Conservation (phyloP, 83 land plant species). For the Larix sibirica region DNA sequence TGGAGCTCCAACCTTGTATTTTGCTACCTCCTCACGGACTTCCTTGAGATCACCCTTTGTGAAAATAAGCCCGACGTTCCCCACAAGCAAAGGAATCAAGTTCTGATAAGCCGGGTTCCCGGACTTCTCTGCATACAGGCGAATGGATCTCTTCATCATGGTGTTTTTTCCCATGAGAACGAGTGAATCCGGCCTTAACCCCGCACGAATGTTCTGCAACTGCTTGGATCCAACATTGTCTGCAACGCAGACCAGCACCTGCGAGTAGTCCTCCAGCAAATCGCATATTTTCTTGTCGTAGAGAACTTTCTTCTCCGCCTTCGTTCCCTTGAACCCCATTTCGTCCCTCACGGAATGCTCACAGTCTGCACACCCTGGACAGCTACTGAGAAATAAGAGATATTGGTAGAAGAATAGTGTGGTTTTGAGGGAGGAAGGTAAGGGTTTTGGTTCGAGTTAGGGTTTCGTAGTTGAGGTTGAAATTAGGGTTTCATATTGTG, state of each 20-base stretch:
- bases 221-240: conserved; percentile 90
- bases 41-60: conserved; percentile 89
- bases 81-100: conserved; percentile 69
- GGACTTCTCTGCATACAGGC: conserved; percentile 70
- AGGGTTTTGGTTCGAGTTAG: no score
- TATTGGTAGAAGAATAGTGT: no score
- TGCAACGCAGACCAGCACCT: conserved; percentile 66
- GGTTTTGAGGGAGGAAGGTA: no score
- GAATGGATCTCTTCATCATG: conserved; percentile 81
- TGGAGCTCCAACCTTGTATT: conserved; percentile 87
- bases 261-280: conserved; percentile 68
- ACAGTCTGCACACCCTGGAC: no score
- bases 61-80: conserved; percentile 82
- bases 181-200: conserved; percentile 75
- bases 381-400: no score
- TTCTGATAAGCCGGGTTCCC: conserved; percentile 59
- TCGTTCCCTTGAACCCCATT: conserved; percentile 77
- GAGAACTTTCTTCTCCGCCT: conserved; percentile 76
- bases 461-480: no score
- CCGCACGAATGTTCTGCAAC: conserved; percentile 73
- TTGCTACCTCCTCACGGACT: conserved; percentile 80
- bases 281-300: conserved; percentile 83
- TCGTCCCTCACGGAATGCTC: no score
- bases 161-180: conserved; percentile 94
- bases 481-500: no score